phyloP scores from a whole-genome alignment of 805 yeast genomes.

The Diddensiella caesifluorescens region DNA sequence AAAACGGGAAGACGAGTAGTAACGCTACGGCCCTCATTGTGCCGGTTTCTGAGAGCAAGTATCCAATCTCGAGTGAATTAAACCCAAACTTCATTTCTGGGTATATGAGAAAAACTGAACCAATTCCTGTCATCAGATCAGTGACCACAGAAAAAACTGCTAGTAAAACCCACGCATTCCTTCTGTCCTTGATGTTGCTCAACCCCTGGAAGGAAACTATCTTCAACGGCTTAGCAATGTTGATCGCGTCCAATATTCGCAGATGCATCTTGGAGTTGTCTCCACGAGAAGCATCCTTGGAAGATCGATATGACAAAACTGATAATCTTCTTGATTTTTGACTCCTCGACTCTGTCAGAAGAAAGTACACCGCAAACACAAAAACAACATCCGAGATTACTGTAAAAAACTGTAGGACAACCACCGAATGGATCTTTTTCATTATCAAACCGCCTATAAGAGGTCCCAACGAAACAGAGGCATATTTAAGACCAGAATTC shows the following conservation, averaged over 20 bases:
- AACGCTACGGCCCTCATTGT: constrained; percentile 23
- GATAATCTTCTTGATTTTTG: too few species aligned
- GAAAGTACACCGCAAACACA: too few species aligned
- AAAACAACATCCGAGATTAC: too few species aligned
- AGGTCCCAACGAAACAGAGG: not conserved
- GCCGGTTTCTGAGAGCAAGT: constrained; percentile 26
- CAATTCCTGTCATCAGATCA: constrained; percentile 17
- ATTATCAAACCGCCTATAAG: not conserved
- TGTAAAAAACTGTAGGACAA: too few species aligned
- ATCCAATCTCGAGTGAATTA: constrained; percentile 32
- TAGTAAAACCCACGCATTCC: constrained; percentile 19
- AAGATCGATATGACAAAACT: too few species aligned
- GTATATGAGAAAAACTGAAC: constrained; percentile 24
- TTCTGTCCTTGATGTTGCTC: constrained; percentile 11
- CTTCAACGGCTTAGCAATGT: constrained; percentile 24
- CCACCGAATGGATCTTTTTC: not conserved
- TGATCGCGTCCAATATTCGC: constrained; percentile 10
- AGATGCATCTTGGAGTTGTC: constrained; percentile 7
- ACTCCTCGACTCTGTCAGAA: too few species aligned
- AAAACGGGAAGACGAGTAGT: constrained; percentile 22
- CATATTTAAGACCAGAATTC: not conserved
- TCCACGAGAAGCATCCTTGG: constrained; percentile 16
- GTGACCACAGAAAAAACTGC: constrained; percentile 10
- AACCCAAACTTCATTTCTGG: constrained; percentile 28
- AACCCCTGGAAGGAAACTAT: constrained; percentile 18